Percentiles rank a stretch among this genome's conserved stretches.
These are phyloP conservation scores for Boletus edulis DNA, from an alignment of 768 basidiomycete species.

Conservation along the genomic window DNA sequence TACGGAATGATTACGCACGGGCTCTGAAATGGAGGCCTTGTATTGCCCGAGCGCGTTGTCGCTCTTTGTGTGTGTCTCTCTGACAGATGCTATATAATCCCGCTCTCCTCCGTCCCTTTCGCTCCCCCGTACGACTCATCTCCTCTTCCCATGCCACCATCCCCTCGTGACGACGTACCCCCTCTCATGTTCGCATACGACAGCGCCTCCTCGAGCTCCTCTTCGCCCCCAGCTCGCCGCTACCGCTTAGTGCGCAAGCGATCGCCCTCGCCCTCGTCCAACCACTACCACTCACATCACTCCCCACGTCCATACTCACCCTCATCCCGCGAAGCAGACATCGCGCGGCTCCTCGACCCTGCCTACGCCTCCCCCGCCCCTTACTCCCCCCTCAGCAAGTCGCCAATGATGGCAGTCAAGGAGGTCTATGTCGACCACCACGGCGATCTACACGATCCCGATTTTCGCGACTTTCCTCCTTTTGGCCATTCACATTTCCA, in stretches of 20 bases:
- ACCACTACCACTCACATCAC: slow-evolving; percentile 10
- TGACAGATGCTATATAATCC: slow-evolving; percentile 28
- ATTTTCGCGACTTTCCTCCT: slow-evolving; percentile 62
- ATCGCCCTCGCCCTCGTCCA: slow-evolving; percentile 25
- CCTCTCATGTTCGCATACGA: slow-evolving; percentile 18
- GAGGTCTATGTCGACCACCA: slow-evolving; percentile 57
- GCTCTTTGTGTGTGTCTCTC: slow-evolving; percentile 31
- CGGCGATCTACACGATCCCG: slow-evolving; percentile 66
- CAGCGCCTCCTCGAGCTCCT: slow-evolving; percentile 12
- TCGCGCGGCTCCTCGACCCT: slow-evolving; percentile 64
- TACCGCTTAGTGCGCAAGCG: slow-evolving; percentile 24
- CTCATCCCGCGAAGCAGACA: slow-evolving; percentile 45
- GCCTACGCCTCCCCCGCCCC: slow-evolving; percentile 45
- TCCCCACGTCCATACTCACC: slow-evolving; percentile 32
- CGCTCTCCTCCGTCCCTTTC: slow-evolving; percentile 19
- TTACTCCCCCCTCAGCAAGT: slow-evolving; percentile 22
- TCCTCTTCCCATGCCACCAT: not conserved
- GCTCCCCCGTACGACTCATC: not conserved
- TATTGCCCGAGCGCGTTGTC: slow-evolving; percentile 24
- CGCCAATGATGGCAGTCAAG: slow-evolving; percentile 12
- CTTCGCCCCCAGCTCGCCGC: slow-evolving; percentile 16
- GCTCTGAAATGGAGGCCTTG: slow-evolving; percentile 22
- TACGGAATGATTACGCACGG: slow-evolving; percentile 31
- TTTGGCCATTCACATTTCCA: slow-evolving; percentile 20
- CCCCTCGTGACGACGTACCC: too few species aligned